These are phyloP conservation scores for Picea abies DNA, from an alignment of 83 land plant genomes.

Conservation along the genomic window DNA sequence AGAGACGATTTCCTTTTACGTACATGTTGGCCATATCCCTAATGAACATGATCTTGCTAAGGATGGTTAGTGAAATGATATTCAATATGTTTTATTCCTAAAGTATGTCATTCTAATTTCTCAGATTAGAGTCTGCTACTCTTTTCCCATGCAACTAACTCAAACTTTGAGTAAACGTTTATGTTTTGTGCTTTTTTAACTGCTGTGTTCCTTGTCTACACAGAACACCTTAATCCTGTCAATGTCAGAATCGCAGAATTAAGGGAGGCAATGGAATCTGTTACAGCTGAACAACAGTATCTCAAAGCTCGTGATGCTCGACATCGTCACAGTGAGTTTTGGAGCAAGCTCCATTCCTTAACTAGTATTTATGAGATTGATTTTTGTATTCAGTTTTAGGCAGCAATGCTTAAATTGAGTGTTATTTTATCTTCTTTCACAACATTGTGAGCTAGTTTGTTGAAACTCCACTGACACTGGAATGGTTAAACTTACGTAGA, in stretches of 20 bases:
- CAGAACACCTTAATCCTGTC: constrained; percentile 91
- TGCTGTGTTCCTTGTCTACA: background rate
- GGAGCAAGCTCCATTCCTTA: background rate
- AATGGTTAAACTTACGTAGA: no score
- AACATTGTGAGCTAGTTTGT: background rate
- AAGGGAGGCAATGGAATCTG: constrained; percentile 84
- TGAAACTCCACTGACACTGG: background rate
- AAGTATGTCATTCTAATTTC: background rate
- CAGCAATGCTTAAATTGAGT: background rate
- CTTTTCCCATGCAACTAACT: background rate
- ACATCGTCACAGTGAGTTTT: constrained; percentile 73
- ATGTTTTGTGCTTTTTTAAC: background rate
- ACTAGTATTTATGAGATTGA: background rate
- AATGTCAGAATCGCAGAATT: constrained; percentile 90
- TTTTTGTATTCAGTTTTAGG: background rate
- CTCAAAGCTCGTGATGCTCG: constrained; percentile 87
- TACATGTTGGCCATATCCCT: constrained; percentile 96
- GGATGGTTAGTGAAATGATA: constrained; percentile 49
- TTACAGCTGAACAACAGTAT: constrained; percentile 84
- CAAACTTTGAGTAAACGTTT: background rate
- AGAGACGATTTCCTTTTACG: constrained; percentile 87
- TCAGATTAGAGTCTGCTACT: background rate
- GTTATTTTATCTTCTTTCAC: background rate
- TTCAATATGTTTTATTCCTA: background rate
- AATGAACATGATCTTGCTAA: constrained; percentile 83